A percentile compares a stretch with the other conserved stretches of the same genome.
phyloP scores from a whole-genome alignment of 108 stramenopile genomes.

The Skeletonema tropicum region DNA sequence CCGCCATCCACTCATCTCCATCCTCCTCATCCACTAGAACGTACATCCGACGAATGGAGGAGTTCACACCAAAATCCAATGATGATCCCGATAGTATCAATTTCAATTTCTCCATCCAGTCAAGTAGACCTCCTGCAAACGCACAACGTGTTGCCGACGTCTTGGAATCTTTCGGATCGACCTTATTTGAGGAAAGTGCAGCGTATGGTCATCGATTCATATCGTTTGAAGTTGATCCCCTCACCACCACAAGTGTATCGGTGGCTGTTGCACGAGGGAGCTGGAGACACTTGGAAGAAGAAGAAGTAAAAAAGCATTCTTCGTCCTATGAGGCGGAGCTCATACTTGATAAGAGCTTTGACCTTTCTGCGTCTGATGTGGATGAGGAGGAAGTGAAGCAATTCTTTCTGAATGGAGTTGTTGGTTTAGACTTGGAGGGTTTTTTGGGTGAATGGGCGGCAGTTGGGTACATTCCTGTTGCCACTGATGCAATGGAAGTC shows the following conservation, averaged over 20 bases:
- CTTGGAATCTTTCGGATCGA: not conserved
- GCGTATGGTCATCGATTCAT: not conserved
- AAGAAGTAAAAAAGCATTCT: not conserved
- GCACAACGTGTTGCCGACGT: not conserved
- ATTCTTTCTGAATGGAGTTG: not conserved
- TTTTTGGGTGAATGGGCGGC: not conserved
- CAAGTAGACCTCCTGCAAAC: not conserved
- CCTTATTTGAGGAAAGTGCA: not conserved
- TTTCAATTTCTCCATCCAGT: not conserved
- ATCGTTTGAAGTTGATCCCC: not conserved
- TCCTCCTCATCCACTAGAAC: not conserved
- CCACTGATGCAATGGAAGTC: not conserved
- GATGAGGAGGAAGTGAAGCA: not conserved
- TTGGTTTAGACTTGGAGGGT: not conserved
- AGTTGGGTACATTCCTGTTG: not conserved
- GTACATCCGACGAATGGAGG: not conserved
- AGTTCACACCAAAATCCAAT: not conserved
- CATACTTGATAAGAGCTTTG: not conserved
- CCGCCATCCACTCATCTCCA: not conserved
- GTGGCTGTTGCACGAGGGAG: not conserved
- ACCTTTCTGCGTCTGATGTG: not conserved
- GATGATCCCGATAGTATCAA: not conserved
- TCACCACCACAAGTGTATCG: not conserved
- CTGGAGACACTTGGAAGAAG: not conserved
- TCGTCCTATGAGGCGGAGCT: not conserved